Evolutionary conservation across 768 basidiomycete species (phyloP), one percentile per base, ranked within the genome.

Genomic region (Terana coerulea): DNA sequence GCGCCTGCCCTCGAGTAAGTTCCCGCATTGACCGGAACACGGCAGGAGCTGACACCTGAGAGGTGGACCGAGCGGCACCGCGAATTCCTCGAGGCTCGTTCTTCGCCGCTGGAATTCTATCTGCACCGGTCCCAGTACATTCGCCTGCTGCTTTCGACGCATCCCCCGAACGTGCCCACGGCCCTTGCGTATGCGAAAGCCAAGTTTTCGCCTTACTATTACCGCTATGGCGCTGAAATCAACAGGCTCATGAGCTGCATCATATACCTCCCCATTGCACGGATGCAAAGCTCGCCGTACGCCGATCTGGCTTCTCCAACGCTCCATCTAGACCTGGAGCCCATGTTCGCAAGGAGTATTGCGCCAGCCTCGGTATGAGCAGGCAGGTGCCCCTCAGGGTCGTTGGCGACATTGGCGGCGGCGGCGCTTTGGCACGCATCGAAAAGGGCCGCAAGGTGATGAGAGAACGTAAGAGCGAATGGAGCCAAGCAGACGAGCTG

Each of bases 371-470:
- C 15, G 90, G 89, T 3, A 88, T 95, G 86, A 90, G 95, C 58
- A 78, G 86, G 51, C 91, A 95, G 59, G 82, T 90, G 11, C 91
- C 94, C 1, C 74, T 99, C 37, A 77, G 84, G 34, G 91, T 97
- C 3, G 86, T 95, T 3, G 91, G 91, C 3, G 94, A 95, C 59
- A 86, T 98, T 45, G 97, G 95, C 1, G 91, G 89, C 0, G 88
- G 91, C 4, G 93, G 95, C 2, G 94, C 95, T 0, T 68, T 98
- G 51, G 86, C 88, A 5, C 82, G 88, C 61, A 95, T 98, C 37
- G 92, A 95, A 71, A 98, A 98, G 67, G 95, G 92, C 5, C 78
- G 91, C 54, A 88, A 86, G 55, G 90, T 98, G 24, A 90, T 98
- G 87, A 82, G 91, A 57, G 92, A 95, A 63, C 78, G 86, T 59